These are phyloP conservation scores for Yamadazyma spencermartinsiae DNA, from an alignment of 1,139 yeast species.

Conservation along the genomic window DNA sequence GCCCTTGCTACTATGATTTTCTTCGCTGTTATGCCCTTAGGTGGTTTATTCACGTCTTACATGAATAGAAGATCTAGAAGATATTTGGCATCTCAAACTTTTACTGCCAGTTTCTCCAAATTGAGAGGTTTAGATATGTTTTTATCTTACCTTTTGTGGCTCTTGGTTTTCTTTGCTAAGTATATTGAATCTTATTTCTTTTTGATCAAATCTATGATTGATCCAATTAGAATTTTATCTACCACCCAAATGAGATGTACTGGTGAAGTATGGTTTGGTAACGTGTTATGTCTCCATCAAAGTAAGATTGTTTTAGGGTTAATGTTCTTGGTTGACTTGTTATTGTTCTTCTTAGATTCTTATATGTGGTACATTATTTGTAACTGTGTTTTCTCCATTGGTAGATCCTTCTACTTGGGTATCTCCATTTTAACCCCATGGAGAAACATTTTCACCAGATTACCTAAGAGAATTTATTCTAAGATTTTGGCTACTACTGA, in stretches of 20 bases:
- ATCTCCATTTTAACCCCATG: constrained; percentile 97
- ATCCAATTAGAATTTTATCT: constrained; percentile 77
- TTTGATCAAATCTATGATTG: constrained; percentile 86
- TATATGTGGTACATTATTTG: constrained; percentile 97
- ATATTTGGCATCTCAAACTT: constrained; percentile 91
- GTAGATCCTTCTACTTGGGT: constrained; percentile 97
- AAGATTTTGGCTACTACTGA: constrained; percentile 97
- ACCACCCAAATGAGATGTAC: constrained; percentile 52
- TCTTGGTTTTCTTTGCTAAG: constrained; percentile 85
- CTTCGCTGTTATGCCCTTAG: constrained; percentile 94
- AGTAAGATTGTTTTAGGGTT: constrained; percentile 85
- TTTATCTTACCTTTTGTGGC: constrained; percentile 93
- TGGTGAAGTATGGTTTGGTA: constrained; percentile 91
- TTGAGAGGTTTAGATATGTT: constrained; percentile 91
- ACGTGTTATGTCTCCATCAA: constrained; percentile 75
- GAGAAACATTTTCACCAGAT: constrained; percentile 96
- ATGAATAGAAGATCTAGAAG: constrained; percentile 86
- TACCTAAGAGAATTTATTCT: constrained; percentile 97
- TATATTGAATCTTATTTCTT: constrained; percentile 89
- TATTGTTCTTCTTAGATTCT: constrained; percentile 96
- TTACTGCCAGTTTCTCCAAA: constrained; percentile 87
- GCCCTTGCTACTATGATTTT: constrained; percentile 81
- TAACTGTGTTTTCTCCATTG: constrained; percentile 93
- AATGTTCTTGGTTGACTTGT: constrained; percentile 88
- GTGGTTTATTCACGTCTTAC: constrained; percentile 93